These are phyloP conservation scores for Macadamia tetraphylla DNA, from an alignment of 164 flowering plant genomes.

Conservation along the genomic window DNA sequence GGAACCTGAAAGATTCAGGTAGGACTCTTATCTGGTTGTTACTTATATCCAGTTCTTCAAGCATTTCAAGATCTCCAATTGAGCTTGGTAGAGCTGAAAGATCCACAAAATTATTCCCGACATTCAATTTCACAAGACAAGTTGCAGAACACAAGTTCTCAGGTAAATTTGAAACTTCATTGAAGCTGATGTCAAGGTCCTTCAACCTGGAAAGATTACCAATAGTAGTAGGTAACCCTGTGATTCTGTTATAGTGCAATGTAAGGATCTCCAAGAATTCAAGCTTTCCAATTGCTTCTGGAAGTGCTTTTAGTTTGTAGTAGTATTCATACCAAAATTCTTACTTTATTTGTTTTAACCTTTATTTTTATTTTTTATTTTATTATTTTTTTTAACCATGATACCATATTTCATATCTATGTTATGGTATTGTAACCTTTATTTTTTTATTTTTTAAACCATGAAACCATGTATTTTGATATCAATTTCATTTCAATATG, in stretches of 20 bases:
- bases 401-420: no score
- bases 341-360: no score
- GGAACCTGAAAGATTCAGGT: conserved; percentile 59
- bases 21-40: conserved; percentile 48
- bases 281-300: conserved; percentile 69
- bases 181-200: conserved; percentile 71
- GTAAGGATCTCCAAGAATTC: conserved; percentile 51
- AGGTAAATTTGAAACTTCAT: conserved; percentile 56
- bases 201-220: conserved; percentile 45
- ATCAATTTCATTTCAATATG: no score
- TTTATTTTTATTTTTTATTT: no score
- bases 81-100: conserved; percentile 54
- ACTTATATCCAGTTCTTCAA: conserved; percentile 71
- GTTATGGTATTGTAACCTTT: no score
- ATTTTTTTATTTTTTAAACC: no score
- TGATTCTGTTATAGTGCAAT: conserved; percentile 53
- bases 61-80: conserved; percentile 61
- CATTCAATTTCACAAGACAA: conserved; percentile 46
- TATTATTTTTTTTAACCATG: no score
- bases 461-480: no score
- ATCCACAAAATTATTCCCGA: conserved; percentile 64
- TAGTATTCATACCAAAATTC: no score
- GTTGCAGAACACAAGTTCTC: conserved; percentile 56
- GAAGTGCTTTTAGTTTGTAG: conserved; percentile 45
- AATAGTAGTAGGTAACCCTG: conserved; percentile 55